These are phyloP conservation scores for Hylodesmum podocarpum DNA, from an alignment of 306 rosid species.

Conservation along the genomic window DNA sequence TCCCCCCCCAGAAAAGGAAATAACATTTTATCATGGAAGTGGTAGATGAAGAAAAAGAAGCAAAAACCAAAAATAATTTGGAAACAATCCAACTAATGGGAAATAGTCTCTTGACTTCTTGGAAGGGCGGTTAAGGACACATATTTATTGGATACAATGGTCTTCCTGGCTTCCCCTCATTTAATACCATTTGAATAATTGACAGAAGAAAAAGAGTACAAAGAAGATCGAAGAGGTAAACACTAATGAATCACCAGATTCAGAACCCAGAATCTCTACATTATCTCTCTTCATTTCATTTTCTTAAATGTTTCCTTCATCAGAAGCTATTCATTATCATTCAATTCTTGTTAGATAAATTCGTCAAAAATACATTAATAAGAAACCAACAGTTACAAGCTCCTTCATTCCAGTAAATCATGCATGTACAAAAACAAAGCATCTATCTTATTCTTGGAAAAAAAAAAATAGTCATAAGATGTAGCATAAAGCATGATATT, in stretches of 20 bases:
- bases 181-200: not conserved
- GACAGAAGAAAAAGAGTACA: not conserved
- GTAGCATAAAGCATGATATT: slow-evolving; percentile 8
- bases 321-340: not conserved
- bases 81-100: not conserved
- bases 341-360: not conserved
- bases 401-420: not conserved
- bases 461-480: not conserved
- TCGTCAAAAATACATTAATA: not conserved
- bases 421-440: not conserved
- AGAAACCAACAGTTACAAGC: not conserved
- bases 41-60: not conserved
- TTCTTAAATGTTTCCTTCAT: not conserved
- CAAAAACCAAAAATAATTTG: not conserved
- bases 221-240: not conserved
- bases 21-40: not conserved
- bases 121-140: not conserved
- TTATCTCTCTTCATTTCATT: not conserved
- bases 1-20: not conserved
- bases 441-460: not conserved
- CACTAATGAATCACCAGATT: not conserved
- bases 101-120: not conserved
- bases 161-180: not conserved
- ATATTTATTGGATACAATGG: not conserved
- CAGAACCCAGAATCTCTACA: not conserved